phyloP scores from a whole-genome alignment of 495 filamentous ascomycete species.

The Emericellopsis terricola region DNA sequence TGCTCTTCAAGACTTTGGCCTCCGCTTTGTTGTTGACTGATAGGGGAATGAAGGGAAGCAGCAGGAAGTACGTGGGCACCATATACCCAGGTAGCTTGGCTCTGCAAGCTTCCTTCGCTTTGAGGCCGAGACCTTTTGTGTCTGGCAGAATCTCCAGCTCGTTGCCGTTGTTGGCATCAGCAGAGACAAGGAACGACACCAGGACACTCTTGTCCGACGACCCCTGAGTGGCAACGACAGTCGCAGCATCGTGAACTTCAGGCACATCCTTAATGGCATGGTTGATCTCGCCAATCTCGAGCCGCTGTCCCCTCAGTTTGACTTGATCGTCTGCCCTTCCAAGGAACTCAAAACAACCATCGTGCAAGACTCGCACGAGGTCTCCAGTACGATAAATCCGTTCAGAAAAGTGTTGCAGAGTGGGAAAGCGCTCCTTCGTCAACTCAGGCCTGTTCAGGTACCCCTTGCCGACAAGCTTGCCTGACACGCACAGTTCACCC shows the following conservation, averaged over 20 bases:
- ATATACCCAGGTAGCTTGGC: slow-evolving; percentile 50
- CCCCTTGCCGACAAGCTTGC: slow-evolving; percentile 70
- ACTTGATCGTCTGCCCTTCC: slow-evolving; percentile 67
- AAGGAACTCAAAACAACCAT: slow-evolving; percentile 53
- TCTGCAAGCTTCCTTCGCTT: slow-evolving; percentile 33
- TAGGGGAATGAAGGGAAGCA: slow-evolving; percentile 42
- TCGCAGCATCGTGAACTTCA: slow-evolving; percentile 38
- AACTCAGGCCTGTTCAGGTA: slow-evolving; percentile 65
- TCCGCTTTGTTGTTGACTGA: slow-evolving; percentile 64
- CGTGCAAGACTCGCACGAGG: slow-evolving; percentile 51
- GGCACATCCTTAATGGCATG: slow-evolving; percentile 34
- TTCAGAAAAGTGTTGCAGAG: slow-evolving; percentile 25
- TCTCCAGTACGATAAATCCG: slow-evolving; percentile 66
- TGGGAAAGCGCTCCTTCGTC: slow-evolving; percentile 44
- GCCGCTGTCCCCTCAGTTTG: slow-evolving; percentile 59
- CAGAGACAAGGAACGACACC: slow-evolving; percentile 44
- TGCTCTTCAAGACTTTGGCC: slow-evolving; percentile 33
- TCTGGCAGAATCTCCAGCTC: slow-evolving; percentile 13
- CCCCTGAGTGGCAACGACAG: slow-evolving; percentile 44
- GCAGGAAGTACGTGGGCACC: slow-evolving; percentile 58
- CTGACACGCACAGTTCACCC: slow-evolving; percentile 77
- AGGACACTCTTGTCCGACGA: slow-evolving; percentile 48
- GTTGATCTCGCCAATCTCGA: slow-evolving; percentile 67
- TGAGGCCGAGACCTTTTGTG: slow-evolving; percentile 7
- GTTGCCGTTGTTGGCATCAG: neutral